phyloP scores from a whole-genome alignment of 768 basidiomycete genomes.

The Postia placenta region DNA sequence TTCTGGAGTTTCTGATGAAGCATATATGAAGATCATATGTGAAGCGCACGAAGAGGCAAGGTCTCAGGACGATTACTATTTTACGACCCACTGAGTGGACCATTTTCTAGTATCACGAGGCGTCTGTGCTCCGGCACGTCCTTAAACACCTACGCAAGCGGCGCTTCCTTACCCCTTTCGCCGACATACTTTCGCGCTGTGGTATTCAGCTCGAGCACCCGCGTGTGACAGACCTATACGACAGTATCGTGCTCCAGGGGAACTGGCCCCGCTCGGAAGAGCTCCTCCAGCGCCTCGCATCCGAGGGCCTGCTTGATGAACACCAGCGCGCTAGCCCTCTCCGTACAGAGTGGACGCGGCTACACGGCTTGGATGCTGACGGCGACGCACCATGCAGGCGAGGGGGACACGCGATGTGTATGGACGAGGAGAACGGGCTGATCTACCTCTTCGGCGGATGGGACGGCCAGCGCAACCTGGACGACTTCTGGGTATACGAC shows the following conservation, averaged over 20 bases:
- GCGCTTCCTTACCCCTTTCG: constrained; percentile 61
- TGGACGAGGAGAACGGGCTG: constrained; percentile 53
- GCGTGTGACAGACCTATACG: constrained; percentile 58
- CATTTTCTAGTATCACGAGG: constrained; percentile 55
- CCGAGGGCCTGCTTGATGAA: constrained; percentile 53
- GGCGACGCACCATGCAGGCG: constrained; percentile 61
- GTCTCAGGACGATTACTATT: too few relatives aligned
- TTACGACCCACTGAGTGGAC: background rate
- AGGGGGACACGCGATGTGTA: constrained; percentile 80
- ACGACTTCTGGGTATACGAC: constrained; percentile 76
- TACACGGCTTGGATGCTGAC: constrained; percentile 55
- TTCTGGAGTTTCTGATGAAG: constrained; percentile 50
- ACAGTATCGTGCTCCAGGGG: constrained; percentile 59
- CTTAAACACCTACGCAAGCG: constrained; percentile 76
- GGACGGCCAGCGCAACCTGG: constrained; percentile 65
- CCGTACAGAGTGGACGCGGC: constrained; percentile 53
- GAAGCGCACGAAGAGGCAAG: constrained; percentile 58
- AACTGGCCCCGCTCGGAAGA: constrained; percentile 55
- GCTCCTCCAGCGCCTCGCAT: constrained; percentile 42
- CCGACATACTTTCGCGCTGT: constrained; percentile 48
- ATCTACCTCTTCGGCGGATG: constrained; percentile 81
- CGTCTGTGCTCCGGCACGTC: constrained; percentile 55
- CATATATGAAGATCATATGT: constrained; percentile 50
- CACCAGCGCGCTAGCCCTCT: constrained; percentile 55
- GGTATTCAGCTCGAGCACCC: constrained; percentile 63